Percentiles rank a stretch among this genome's conserved stretches.
phyloP scores from a whole-genome alignment of 2,329 filamentous ascomycete species.

The Dothistroma pini region DNA sequence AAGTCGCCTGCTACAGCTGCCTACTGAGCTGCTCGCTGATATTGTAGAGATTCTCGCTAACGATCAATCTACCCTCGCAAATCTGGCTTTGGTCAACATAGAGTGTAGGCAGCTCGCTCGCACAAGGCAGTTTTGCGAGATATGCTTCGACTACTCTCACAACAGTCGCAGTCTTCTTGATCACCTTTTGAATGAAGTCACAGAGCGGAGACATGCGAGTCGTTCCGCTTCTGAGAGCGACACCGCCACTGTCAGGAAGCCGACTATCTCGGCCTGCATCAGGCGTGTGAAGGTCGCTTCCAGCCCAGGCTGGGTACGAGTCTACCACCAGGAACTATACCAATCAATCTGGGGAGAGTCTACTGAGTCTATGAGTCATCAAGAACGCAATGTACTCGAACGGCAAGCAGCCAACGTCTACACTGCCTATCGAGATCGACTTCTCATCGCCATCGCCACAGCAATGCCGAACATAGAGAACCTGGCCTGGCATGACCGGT shows the following conservation, averaged over 20 bases:
- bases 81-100: not conserved
- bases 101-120: constrained; percentile 4
- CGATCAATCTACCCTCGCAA: not conserved
- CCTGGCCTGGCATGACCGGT: not conserved
- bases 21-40: not conserved
- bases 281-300: not conserved
- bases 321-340: not conserved
- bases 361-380: not conserved
- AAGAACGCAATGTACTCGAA: not conserved
- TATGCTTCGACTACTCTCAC: not conserved
- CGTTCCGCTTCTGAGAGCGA: not conserved
- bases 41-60: not conserved
- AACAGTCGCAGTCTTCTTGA: not conserved
- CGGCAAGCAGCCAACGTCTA: not conserved
- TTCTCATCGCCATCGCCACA: not conserved
- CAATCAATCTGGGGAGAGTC: not conserved
- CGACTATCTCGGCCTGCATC: not conserved
- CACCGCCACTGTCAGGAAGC: not conserved
- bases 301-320: not conserved
- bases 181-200: not conserved
- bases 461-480: not conserved
- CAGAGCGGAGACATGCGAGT: not conserved
- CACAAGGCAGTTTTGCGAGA: constrained; percentile 1
- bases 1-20: not conserved
- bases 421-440: not conserved